phyloP scores from a whole-genome alignment of 495 filamentous ascomycete genomes.

The Peziza echinospora region DNA sequence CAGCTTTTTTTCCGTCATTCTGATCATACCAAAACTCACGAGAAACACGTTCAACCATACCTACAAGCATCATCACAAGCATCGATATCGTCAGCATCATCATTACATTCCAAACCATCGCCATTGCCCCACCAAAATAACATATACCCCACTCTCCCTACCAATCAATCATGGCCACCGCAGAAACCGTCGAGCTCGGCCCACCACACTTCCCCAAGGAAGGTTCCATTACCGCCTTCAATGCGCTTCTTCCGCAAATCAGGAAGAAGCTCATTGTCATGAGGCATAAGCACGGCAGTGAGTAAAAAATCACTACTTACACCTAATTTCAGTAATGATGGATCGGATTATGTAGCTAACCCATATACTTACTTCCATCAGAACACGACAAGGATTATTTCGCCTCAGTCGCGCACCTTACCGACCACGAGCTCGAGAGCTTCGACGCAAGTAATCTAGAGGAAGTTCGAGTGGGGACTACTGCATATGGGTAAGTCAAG shows the following conservation, averaged over 20 bases:
- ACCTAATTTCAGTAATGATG: too few species aligned
- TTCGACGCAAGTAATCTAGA: constrained; percentile 28
- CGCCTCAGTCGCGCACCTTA: constrained; percentile 26
- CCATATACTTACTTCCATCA: neutral
- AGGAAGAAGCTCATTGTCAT: constrained; percentile 5
- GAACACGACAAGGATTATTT: constrained; percentile 21
- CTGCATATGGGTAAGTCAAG: constrained; percentile 18
- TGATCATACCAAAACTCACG: too few species aligned
- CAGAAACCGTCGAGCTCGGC: constrained; percentile 9
- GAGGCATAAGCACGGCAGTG: constrained; percentile 1
- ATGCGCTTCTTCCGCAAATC: constrained; percentile 8
- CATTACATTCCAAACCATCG: too few species aligned
- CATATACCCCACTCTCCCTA: too few species aligned
- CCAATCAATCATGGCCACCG: constrained; percentile 7
- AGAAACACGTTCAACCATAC: too few species aligned
- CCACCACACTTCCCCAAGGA: constrained; percentile 6
- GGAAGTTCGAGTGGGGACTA: constrained; percentile 28
- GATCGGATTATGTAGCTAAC: too few species aligned
- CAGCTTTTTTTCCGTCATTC: too few species aligned
- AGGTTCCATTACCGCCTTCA: constrained; percentile 10
- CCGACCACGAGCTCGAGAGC: constrained; percentile 25
- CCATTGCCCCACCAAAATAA: too few species aligned
- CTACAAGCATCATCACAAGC: neutral
- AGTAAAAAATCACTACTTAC: neutral
- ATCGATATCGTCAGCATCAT: too few species aligned